phyloP scores from a whole-genome alignment of 2,329 filamentous ascomycete genomes.

The Akanthomyces uredinophilus region DNA sequence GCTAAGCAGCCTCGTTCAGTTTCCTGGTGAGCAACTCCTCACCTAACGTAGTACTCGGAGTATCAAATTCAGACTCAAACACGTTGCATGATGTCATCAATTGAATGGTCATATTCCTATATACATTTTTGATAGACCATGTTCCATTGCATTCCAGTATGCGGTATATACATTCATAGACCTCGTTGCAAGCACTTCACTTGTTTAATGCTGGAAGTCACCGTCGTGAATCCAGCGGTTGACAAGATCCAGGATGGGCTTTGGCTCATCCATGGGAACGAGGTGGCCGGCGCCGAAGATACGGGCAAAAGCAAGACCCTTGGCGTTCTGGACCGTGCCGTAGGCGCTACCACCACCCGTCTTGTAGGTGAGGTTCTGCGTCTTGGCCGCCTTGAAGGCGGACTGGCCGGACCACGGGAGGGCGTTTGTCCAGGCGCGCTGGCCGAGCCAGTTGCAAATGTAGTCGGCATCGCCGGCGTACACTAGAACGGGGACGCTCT shows the following conservation, averaged over 20 bases:
- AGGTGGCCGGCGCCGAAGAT: constrained; percentile 91
- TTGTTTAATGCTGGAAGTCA: constrained; percentile 6
- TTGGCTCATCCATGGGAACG: constrained; percentile 95
- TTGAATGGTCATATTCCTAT: constrained; percentile 5
- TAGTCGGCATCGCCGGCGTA: constrained; percentile 88
- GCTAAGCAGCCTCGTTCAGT: neutral
- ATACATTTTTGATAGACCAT: constrained; percentile 1
- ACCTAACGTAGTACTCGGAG: neutral
- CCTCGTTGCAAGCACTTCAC: neutral
- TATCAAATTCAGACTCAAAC: too few species aligned
- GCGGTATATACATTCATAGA: neutral
- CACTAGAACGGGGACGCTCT: constrained; percentile 89
- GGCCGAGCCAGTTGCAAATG: constrained; percentile 98
- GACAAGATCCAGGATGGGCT: constrained; percentile 82
- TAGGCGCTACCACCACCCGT: constrained; percentile 41
- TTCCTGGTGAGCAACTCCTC: neutral
- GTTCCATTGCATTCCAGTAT: neutral
- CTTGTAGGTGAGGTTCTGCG: constrained; percentile 63
- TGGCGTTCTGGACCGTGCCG: constrained; percentile 77
- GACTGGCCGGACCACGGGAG: constrained; percentile 91
- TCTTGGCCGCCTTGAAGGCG: constrained; percentile 65
- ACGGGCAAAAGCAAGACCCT: constrained; percentile 92
- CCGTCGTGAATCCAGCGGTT: constrained; percentile 72
- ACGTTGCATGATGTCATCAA: neutral
- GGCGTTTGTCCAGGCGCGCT: constrained; percentile 89